These are phyloP conservation scores for Striga hermonthica DNA, from an alignment of 305 asterid species.

Conservation along the genomic window DNA sequence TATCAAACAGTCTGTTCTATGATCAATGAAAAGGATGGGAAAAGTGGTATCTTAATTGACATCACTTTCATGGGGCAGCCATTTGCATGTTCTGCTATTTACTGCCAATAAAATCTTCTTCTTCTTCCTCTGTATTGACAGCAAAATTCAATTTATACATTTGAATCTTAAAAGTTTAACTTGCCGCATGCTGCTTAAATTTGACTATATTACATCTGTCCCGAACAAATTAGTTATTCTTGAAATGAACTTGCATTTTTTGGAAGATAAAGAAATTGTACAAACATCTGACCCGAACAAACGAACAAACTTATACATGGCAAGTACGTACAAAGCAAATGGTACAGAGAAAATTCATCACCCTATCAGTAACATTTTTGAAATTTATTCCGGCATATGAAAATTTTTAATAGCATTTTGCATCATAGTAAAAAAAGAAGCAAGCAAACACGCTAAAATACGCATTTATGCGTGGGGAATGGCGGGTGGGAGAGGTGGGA, in stretches of 20 bases:
- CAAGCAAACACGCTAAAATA: conserved; percentile 27
- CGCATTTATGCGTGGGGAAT: conserved; percentile 36
- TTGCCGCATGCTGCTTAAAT: not conserved
- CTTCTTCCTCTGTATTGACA: not conserved
- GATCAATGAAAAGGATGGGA: conserved; percentile 19
- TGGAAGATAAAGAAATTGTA: not conserved
- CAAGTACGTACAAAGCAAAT: conserved; percentile 22
- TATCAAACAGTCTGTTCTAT: conserved; percentile 14
- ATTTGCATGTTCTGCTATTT: not conserved
- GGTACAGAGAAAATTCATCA: not conserved
- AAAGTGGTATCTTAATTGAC: not conserved
- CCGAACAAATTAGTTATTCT: not conserved
- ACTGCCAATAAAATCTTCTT: not conserved
- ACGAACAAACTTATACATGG: conserved; percentile 27
- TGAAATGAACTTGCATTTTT: conserved; percentile 19
- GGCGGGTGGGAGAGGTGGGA: conserved; percentile 52
- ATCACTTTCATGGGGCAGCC: not conserved
- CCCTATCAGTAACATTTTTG: conserved; percentile 28
- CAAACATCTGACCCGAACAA: conserved; percentile 28
- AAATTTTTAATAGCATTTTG: not conserved
- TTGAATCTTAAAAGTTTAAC: not conserved
- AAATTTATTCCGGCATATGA: not conserved
- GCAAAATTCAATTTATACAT: not conserved
- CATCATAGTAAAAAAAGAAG: not conserved
- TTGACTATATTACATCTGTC: not conserved